A percentile compares a stretch with the other conserved stretches of the same genome.
phyloP scores from a whole-genome alignment of 441 rosid genomes.

The Mallotus repandus region DNA sequence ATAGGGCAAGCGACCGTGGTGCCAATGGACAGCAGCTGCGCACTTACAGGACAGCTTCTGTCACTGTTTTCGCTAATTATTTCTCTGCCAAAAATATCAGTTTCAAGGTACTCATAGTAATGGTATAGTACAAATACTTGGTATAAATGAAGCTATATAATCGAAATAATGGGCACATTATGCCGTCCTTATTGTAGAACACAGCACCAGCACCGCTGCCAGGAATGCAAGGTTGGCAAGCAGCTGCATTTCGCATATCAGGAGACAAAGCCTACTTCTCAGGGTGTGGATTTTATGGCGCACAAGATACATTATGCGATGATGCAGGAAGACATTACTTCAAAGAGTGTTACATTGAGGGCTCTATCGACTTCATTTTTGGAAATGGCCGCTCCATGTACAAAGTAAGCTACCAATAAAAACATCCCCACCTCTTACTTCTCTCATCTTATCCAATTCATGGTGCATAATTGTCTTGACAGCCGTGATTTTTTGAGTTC shows the following conservation, averaged over 20 bases:
- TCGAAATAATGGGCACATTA: neutral
- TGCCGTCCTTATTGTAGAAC: conserved; percentile 35
- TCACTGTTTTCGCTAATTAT: conserved; percentile 71
- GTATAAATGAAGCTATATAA: neutral
- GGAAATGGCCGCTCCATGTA: conserved; percentile 96
- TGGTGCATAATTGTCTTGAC: too few species aligned
- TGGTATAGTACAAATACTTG: neutral
- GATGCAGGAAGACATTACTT: conserved; percentile 97
- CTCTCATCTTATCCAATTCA: neutral
- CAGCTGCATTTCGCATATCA: conserved; percentile 85
- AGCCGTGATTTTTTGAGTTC: too few species aligned
- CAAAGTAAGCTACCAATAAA: conserved; percentile 39
- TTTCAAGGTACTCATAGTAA: conserved; percentile 57
- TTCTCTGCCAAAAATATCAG: conserved; percentile 88
- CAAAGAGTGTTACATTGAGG: conserved; percentile 85
- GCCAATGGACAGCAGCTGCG: conserved; percentile 81
- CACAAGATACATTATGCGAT: conserved; percentile 89
- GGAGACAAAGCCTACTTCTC: conserved; percentile 89
- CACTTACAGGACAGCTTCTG: conserved; percentile 91
- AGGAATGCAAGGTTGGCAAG: conserved; percentile 94
- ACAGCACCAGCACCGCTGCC: conserved; percentile 95
- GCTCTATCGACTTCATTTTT: conserved; percentile 88
- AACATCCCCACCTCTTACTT: neutral
- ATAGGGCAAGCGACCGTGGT: conserved; percentile 82
- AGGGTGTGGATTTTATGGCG: conserved; percentile 87